phyloP scores from a whole-genome alignment of 1,284 basidiomycete species.

The Flammula alnicola region DNA sequence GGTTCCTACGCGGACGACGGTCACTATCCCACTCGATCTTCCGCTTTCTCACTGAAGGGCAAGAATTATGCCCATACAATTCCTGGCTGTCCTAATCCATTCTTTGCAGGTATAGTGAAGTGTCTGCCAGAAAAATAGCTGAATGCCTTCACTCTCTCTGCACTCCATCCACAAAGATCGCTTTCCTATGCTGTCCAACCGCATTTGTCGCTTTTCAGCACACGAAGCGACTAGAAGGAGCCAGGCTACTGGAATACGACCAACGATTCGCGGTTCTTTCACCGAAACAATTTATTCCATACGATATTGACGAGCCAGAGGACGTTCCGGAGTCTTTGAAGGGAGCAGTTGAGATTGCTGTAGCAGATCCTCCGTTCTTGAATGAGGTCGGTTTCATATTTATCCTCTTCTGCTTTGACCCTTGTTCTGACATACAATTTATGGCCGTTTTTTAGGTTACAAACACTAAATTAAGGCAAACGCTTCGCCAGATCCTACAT shows the following conservation, averaged over 20 bases:
- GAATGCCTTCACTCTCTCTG: conserved; percentile 35
- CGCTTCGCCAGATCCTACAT: conserved; percentile 41
- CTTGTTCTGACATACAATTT: background rate
- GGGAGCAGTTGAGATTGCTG: conserved; percentile 39
- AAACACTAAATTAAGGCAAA: conserved; percentile 38
- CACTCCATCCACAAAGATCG: conserved; percentile 37
- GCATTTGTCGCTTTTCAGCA: conserved; percentile 50
- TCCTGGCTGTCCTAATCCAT: conserved; percentile 16
- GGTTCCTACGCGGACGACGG: background rate
- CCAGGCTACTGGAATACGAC: conserved; percentile 45
- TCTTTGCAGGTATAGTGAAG: conserved; percentile 42
- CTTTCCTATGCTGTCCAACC: conserved; percentile 49
- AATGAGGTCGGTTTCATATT: conserved; percentile 38
- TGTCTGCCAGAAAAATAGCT: conserved; percentile 42
- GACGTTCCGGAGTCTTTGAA: conserved; percentile 36
- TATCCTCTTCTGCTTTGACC: background rate
- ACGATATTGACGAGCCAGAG: conserved; percentile 47
- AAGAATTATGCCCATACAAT: conserved; percentile 18
- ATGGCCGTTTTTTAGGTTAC: conserved; percentile 34
- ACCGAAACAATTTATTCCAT: conserved; percentile 41
- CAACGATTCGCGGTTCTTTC: conserved; percentile 44
- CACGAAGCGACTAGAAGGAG: conserved; percentile 33
- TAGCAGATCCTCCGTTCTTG: conserved; percentile 48
- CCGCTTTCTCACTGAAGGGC: conserved; percentile 15
- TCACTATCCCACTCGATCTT: background rate